Evolutionary conservation across 73 alveolate species (phyloP).

Genomic region (Paramecium sonneborni): DNA sequence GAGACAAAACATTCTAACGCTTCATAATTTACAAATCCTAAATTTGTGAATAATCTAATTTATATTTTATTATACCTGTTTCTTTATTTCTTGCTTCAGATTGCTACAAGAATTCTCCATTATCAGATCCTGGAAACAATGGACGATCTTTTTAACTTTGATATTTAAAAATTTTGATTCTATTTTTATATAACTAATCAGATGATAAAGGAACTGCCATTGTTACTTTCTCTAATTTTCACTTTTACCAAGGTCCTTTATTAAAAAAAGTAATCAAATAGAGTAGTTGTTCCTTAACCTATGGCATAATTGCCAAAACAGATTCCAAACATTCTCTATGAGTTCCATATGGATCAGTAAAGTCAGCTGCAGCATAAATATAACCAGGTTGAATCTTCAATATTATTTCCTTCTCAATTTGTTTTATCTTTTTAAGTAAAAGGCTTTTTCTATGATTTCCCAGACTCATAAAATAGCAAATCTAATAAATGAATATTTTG

Average conservation of each 20-base stretch:
- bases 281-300: conserved; percentile 31
- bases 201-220: conserved; percentile 73
- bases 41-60: conserved; percentile 9
- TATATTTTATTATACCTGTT: not conserved
- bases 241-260: conserved; percentile 77
- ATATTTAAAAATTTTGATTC: conserved; percentile 66
- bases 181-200: conserved; percentile 64
- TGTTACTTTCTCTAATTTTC: conserved; percentile 68
- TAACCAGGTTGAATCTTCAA: conserved; percentile 53
- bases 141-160: conserved; percentile 68
- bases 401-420: conserved; percentile 61
- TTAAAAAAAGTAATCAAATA: conserved; percentile 48
- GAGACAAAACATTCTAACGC: conserved; percentile 67
- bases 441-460: conserved; percentile 65
- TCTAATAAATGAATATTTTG: conserved; percentile 64
- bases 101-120: conserved; percentile 69
- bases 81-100: conserved; percentile 65
- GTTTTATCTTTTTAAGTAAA: conserved; percentile 59
- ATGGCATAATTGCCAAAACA: conserved; percentile 59
- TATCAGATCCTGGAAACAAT: conserved; percentile 70
- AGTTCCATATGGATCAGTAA: conserved; percentile 76
- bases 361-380: conserved; percentile 74
- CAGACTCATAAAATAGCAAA: conserved; percentile 72
- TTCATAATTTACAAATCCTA: conserved; percentile 63
- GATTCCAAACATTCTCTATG: conserved; percentile 70